phyloP scores from a whole-genome alignment of 306 rosid species.

The Sphenostylis stenocarpa region DNA sequence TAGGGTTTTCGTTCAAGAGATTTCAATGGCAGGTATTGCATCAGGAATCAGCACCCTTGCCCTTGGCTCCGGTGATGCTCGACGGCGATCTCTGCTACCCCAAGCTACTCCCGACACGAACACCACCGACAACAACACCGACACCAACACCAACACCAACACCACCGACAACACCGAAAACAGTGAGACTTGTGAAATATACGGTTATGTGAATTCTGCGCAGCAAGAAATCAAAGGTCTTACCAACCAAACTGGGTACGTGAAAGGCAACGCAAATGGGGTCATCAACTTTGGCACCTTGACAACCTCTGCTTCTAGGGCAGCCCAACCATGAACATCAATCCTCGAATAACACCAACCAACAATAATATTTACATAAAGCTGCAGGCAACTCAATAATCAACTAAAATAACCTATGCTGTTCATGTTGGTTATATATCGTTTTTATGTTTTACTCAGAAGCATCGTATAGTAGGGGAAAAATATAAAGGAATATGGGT shows the following conservation, averaged over 20 bases:
- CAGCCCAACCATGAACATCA: conserved; percentile 17
- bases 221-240: conserved; percentile 42
- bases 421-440: background rate
- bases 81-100: background rate
- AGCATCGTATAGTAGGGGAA: background rate
- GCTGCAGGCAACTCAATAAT: background rate
- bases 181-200: background rate
- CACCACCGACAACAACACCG: background rate
- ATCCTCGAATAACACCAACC: background rate
- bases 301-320: background rate
- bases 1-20: too few species aligned
- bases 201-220: background rate
- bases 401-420: conserved; percentile 13
- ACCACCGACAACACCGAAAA: too few species aligned
- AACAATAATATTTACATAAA: background rate
- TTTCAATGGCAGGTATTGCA: conserved; percentile 38
- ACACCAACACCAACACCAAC: too few species aligned
- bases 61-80: conserved; percentile 15
- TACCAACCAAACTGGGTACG: conserved; percentile 42
- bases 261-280: conserved; percentile 48
- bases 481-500: background rate
- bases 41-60: conserved; percentile 38
- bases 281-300: conserved; percentile 41
- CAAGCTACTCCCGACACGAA: background rate
- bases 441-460: background rate